Evolutionary conservation across 768 basidiomycete genomes (phyloP), one percentile per base, ranked within the genome.

Genomic region (Scleroderma bovista): DNA sequence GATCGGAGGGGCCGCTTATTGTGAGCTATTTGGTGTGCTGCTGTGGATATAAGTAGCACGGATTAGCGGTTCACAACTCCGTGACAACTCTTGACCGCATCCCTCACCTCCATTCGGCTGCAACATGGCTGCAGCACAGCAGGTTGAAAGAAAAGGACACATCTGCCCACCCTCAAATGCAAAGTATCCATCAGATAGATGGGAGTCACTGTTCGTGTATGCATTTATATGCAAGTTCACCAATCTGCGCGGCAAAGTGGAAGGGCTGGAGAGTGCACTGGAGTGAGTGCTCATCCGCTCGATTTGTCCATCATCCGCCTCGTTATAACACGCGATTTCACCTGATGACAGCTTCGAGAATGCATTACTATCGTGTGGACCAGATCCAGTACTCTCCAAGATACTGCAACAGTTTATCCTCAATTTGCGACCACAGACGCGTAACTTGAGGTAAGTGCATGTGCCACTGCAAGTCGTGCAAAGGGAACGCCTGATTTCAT

Each of bases 181-280:
- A 23, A 76, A 66, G 22, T 87, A 89, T 72, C 90, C 90, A 24
- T 74, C 75, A 48, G 84, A 86, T 71, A 85, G 86, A 68, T 93
- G 90, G 90, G 90, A 93, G 71, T 80, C 84, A 6, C 69, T 88
- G 56, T 92, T 90, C 68, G 80, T 93, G 33, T 93, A 89, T 67
- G 79, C 83, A 26, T 93, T 93, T 72, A 83, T 93, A 55, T 81
- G 79, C 72, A 88, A 80, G 68, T 93, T 88, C 72, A 88, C 88
- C 20, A 73, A 77, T 67, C 72, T 92, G 58, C 81, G 79, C 57
- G 73, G 74, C 51, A 89, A 88, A 69, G 74, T 88, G 34, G 86
- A 88, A 66, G 88, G 89, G 49, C 69, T 92, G 51, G 82, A 90
- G 61, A 77, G 81, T 56, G 80, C 86, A 43, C 84, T 86, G 83